Evolutionary conservation across 2,329 filamentous ascomycete genomes (phyloP).

Genomic region (Pseudogymnoascus sp.): DNA sequence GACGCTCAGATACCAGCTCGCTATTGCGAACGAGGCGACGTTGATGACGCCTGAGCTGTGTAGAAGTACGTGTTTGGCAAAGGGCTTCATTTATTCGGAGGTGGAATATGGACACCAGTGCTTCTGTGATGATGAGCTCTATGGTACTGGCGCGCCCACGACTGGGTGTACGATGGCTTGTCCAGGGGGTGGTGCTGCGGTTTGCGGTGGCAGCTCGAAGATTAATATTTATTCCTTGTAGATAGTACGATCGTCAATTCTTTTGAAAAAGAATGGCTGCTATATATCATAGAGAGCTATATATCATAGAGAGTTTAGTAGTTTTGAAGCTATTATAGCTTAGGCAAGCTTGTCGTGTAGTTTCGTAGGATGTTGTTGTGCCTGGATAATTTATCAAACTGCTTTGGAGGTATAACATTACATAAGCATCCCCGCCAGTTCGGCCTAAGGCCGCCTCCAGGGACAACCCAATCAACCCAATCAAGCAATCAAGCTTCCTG

Average conservation of each 20-base stretch:
- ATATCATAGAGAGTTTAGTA: not conserved
- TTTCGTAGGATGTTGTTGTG: not conserved
- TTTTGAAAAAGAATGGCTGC: not conserved
- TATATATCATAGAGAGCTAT: not conserved
- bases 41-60: conserved; percentile 10
- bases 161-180: not conserved
- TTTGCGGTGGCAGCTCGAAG: not conserved
- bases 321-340: not conserved
- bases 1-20: not conserved
- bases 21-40: not conserved
- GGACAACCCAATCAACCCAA: not conserved
- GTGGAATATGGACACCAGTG: not conserved
- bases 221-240: conserved; percentile 1
- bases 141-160: not conserved
- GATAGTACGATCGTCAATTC: not conserved
- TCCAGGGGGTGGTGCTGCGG: not conserved
- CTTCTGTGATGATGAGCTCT: conserved; percentile 1
- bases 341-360: not conserved
- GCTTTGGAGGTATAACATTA: not conserved
- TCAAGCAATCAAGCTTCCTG: conserved; percentile 2
- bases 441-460: not conserved
- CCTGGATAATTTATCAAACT: not conserved
- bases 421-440: not conserved
- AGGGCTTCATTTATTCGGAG: not conserved
- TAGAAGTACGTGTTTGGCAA: not conserved